phyloP scores from a whole-genome alignment of 2,329 filamentous ascomycete species.

The Apiospora rasikravindrae region DNA sequence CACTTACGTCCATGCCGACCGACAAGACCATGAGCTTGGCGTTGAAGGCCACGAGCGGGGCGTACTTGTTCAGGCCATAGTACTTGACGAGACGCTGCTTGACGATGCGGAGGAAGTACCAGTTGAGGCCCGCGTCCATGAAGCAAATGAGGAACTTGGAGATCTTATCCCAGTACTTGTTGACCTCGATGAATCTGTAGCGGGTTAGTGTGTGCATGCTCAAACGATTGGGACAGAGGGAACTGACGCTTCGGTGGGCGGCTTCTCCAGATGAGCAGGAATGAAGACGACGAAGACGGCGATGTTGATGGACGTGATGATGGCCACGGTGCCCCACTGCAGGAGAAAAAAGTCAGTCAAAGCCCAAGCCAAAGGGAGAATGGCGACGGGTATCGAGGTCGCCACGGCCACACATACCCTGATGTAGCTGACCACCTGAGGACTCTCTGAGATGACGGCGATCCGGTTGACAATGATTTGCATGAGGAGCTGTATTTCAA shows the following conservation, averaged over 20 bases:
- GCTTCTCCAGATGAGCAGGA: conserved; percentile 39
- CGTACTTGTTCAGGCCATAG: conserved; percentile 54
- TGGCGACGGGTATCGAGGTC: background rate
- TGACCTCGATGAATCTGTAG: conserved; percentile 44
- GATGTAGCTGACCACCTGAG: conserved; percentile 39
- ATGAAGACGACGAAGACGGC: conserved; percentile 58
- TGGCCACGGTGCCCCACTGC: conserved; percentile 42
- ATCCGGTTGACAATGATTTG: conserved; percentile 59
- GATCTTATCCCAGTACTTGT: conserved; percentile 54
- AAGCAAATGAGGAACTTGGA: conserved; percentile 54
- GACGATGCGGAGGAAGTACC: conserved; percentile 52
- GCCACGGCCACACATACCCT: conserved; percentile 28
- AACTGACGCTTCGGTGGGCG: background rate
- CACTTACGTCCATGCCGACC: conserved; percentile 47
- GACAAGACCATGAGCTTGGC: conserved; percentile 50
- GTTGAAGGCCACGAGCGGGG: conserved; percentile 50
- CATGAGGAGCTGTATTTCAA: conserved; percentile 52
- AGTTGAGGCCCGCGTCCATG: conserved; percentile 52
- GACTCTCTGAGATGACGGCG: conserved; percentile 48
- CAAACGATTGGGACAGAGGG: conserved; percentile 34
- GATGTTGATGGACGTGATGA: conserved; percentile 53
- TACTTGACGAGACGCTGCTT: conserved; percentile 46
- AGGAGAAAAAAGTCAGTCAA: background rate
- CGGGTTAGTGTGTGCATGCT: background rate
- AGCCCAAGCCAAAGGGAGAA: no score